A percentile compares a stretch with the other conserved stretches of the same genome.
Evolutionary conservation across 176 grass and related monocot genomes (phyloP).

Genomic region (Zoysia japonica): DNA sequence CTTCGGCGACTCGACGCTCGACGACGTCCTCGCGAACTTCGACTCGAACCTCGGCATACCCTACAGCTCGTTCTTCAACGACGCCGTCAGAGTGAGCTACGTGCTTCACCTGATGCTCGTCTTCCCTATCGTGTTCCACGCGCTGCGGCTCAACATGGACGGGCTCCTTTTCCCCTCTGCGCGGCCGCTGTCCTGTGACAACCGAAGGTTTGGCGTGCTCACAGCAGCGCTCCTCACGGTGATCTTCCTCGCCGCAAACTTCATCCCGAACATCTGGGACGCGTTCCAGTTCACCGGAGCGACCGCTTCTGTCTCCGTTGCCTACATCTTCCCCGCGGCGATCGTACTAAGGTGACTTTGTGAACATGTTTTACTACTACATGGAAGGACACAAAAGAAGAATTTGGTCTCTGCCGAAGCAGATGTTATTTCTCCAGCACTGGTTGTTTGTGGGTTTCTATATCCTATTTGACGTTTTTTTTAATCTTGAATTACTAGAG

Average conservation of each 20-base stretch:
- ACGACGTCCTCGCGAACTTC: constrained; percentile 93
- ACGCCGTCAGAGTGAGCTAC: constrained; percentile 92
- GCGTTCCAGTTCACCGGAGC: constrained; percentile 97
- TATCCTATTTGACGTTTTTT: neutral
- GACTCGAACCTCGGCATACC: constrained; percentile 91
- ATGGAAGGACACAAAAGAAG: neutral
- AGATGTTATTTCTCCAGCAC: neutral
- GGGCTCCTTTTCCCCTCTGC: constrained; percentile 76
- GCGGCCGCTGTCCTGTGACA: constrained; percentile 47
- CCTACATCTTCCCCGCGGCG: constrained; percentile 77
- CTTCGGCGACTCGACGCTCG: constrained; percentile 71
- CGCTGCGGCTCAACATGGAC: constrained; percentile 86
- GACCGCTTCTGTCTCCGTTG: constrained; percentile 79
- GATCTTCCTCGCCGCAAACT: constrained; percentile 80
- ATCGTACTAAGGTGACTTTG: constrained; percentile 66
- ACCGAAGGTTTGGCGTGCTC: constrained; percentile 57
- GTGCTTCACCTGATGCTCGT: constrained; percentile 92
- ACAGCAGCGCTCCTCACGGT: constrained; percentile 52
- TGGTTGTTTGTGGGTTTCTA: neutral
- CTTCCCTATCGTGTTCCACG: constrained; percentile 92
- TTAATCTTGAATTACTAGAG: constrained; percentile 41
- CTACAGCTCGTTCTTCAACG: constrained; percentile 68
- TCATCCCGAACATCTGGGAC: constrained; percentile 87
- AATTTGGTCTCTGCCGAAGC: neutral
- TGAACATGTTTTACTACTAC: neutral